Conservation (phyloP, 208 protist genomes). For the Trypanosomatidae sp. region DNA sequence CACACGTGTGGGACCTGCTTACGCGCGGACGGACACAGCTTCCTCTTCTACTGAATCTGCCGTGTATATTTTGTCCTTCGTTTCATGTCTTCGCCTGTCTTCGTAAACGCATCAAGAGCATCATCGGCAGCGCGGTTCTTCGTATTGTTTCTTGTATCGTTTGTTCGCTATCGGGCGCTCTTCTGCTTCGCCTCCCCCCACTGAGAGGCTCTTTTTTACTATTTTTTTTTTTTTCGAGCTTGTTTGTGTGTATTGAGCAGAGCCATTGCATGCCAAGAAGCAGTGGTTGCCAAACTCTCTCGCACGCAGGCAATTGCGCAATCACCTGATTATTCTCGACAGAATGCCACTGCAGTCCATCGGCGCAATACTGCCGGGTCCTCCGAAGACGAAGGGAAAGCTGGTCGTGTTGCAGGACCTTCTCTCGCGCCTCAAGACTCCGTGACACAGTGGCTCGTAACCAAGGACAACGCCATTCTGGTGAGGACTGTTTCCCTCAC, state of each 20-base stretch:
- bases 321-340: background rate
- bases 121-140: background rate
- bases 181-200: background rate
- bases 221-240: background rate
- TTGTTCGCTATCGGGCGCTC: background rate
- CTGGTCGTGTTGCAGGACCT: conserved; percentile 27
- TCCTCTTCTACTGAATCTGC: background rate
- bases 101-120: background rate
- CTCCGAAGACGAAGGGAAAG: conserved; percentile 25
- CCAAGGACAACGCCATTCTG: conserved; percentile 11
- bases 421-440: conserved; percentile 13
- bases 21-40: background rate
- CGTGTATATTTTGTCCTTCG: background rate
- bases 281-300: background rate
- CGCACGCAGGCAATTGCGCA: background rate
- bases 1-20: background rate
- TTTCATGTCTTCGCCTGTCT: background rate
- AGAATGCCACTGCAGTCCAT: conserved; percentile 18
- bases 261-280: background rate
- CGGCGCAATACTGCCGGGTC: conserved; percentile 12
- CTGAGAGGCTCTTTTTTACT: background rate
- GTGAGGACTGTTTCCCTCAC: conserved; percentile 33
- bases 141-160: background rate
- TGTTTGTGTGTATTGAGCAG: background rate
- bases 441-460: conserved; percentile 24